phyloP scores from a whole-genome alignment of 192 early-diverging fungal genomes.

The Backusella sp. region DNA sequence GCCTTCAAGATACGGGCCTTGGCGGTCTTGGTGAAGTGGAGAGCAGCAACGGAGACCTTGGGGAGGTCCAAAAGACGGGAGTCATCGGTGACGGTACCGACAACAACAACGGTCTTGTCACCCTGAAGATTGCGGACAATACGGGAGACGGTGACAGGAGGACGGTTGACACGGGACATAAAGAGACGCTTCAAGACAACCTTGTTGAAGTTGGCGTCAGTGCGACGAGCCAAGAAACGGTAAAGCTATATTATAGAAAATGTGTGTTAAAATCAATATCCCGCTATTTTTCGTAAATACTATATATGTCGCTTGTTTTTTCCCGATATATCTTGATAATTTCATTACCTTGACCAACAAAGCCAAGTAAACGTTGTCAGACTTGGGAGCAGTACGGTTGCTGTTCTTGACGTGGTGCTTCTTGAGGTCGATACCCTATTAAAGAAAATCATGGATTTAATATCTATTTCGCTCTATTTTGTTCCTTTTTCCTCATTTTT shows the following conservation, averaged over 20 bases:
- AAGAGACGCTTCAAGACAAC: slow-evolving; percentile 97
- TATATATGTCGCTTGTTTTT: not conserved
- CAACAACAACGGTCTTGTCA: slow-evolving; percentile 91
- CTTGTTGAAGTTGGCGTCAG: slow-evolving; percentile 98
- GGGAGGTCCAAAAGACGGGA: slow-evolving; percentile 74
- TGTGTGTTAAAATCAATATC: not conserved
- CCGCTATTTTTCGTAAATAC: not conserved
- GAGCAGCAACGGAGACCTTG: no score
- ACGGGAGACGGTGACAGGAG: slow-evolving; percentile 92
- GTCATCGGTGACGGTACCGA: slow-evolving; percentile 98
- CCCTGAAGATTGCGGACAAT: slow-evolving; percentile 72
- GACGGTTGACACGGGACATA: slow-evolving; percentile 97
- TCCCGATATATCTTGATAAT: no score
- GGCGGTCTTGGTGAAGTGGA: no score
- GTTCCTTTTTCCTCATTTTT: not conserved
- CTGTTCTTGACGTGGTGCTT: slow-evolving; percentile 98
- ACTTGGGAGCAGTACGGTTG: slow-evolving; percentile 85
- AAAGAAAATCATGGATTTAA: no score
- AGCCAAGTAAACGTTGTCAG: slow-evolving; percentile 94
- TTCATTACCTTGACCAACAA: slow-evolving; percentile 92
- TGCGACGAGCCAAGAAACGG: slow-evolving; percentile 98
- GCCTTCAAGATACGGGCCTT: no score
- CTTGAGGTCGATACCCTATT: slow-evolving; percentile 94
- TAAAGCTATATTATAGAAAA: slow-evolving; percentile 70
- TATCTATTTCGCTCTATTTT: no score